Percentiles rank a stretch among this genome's conserved stretches.
Evolutionary conservation across 352 stramenopile genomes (phyloP).

Genomic region (Phytophthora kernoviae): DNA sequence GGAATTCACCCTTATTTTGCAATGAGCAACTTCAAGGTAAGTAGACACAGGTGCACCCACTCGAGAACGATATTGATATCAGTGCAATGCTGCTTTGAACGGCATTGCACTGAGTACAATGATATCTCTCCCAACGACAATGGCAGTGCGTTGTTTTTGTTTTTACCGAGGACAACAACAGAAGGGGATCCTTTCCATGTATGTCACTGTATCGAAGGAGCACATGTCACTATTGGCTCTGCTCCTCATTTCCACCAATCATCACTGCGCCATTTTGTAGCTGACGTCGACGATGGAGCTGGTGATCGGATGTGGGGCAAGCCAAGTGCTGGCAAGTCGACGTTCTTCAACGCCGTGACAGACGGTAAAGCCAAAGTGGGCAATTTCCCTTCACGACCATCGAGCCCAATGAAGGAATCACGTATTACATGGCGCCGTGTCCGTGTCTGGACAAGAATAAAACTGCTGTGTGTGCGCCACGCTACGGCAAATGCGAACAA

Average conservation of each 20-base stretch:
- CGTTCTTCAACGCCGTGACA: slow-evolving; percentile 91
- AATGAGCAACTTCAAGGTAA: slow-evolving; percentile 1
- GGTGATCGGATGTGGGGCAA: slow-evolving; percentile 89
- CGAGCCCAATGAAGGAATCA: slow-evolving; percentile 89
- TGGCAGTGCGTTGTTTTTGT: neutral
- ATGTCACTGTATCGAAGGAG: no score
- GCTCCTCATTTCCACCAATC: neutral
- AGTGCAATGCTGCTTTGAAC: no score
- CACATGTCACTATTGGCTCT: no score
- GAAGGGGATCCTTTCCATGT: no score
- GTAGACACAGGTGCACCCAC: no score
- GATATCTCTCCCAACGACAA: neutral
- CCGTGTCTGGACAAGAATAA: slow-evolving; percentile 73
- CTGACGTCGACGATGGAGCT: slow-evolving; percentile 61
- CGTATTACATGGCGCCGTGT: slow-evolving; percentile 88
- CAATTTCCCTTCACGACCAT: slow-evolving; percentile 93
- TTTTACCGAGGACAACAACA: neutral
- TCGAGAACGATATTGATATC: no score
- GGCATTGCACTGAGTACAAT: no score
- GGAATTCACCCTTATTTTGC: neutral
- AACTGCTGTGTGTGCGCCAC: slow-evolving; percentile 61
- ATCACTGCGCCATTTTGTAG: neutral
- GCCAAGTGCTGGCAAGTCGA: slow-evolving; percentile 88
- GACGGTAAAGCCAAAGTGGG: slow-evolving; percentile 88
- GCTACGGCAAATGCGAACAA: slow-evolving; percentile 80